A percentile compares a stretch with the other conserved stretches of the same genome.
phyloP scores from a whole-genome alignment of 2,329 filamentous ascomycete species.

The Ilyonectria destructans region DNA sequence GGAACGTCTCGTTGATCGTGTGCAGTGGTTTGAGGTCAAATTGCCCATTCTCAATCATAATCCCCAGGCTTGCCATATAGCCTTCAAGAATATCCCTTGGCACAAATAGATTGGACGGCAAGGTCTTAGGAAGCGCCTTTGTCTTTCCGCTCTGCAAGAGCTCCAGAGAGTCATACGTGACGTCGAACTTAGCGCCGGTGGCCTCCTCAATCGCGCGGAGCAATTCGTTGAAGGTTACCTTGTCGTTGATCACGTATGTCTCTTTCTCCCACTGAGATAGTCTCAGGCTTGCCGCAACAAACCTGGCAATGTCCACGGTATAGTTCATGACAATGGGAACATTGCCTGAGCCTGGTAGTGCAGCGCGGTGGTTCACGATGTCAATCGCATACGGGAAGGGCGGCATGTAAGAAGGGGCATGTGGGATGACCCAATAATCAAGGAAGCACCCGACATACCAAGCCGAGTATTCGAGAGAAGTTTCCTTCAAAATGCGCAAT shows the following conservation, averaged over 20 bases:
- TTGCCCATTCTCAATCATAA: neutral
- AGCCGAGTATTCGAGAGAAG: neutral
- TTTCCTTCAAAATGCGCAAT: neutral
- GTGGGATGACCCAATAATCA: neutral
- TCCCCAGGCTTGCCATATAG: neutral
- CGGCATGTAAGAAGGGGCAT: neutral
- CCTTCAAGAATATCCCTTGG: neutral
- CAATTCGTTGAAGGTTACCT: slow-evolving; percentile 14
- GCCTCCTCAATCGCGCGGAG: neutral
- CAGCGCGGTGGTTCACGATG: neutral
- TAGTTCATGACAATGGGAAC: slow-evolving; percentile 8
- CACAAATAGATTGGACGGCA: neutral
- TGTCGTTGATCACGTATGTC: slow-evolving; percentile 13
- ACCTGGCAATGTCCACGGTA: slow-evolving; percentile 20
- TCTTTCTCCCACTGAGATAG: slow-evolving; percentile 1
- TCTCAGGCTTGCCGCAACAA: neutral
- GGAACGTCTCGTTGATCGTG: neutral
- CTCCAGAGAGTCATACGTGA: neutral
- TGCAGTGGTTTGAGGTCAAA: neutral
- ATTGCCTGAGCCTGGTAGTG: slow-evolving; percentile 11
- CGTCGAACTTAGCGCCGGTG: slow-evolving; percentile 2
- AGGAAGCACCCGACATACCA: neutral
- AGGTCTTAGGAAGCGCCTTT: neutral
- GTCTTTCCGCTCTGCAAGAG: neutral
- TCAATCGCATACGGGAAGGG: slow-evolving; percentile 1